These are phyloP conservation scores for Colletotrichum sp. DNA, from an alignment of 2,329 filamentous ascomycete species.

Conservation along the genomic window DNA sequence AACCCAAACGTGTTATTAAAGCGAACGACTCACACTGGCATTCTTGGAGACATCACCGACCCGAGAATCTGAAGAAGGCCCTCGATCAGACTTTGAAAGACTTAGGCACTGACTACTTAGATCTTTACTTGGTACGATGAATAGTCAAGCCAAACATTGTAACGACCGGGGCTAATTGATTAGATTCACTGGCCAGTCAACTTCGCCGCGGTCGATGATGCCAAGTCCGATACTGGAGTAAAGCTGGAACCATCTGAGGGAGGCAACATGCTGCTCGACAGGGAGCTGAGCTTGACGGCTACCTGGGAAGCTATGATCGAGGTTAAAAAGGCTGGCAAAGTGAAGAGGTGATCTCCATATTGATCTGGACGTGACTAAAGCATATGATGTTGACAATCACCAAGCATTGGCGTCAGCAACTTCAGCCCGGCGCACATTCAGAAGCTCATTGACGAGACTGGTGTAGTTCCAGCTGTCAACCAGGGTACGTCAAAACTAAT, in stretches of 20 bases:
- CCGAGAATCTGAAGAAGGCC: background rate
- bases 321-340: background rate
- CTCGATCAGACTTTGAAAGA: background rate
- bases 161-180: background rate
- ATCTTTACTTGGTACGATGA: background rate
- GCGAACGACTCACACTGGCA: background rate
- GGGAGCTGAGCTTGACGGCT: background rate
- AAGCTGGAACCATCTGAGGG: background rate
- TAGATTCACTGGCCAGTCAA: background rate
- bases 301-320: background rate
- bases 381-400: background rate
- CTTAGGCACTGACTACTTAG: background rate
- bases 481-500: background rate
- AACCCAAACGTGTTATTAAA: background rate
- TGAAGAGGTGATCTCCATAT: background rate
- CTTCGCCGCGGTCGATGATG: background rate
- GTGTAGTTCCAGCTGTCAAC: background rate
- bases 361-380: background rate
- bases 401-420: background rate
- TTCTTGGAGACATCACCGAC: background rate
- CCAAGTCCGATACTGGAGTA: background rate
- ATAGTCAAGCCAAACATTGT: background rate
- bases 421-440: background rate
- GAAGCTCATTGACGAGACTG: background rate
- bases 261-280: background rate